Conservation (phyloP, 1,139 yeast species). For the Scheffersomyces stambukii region DNA sequence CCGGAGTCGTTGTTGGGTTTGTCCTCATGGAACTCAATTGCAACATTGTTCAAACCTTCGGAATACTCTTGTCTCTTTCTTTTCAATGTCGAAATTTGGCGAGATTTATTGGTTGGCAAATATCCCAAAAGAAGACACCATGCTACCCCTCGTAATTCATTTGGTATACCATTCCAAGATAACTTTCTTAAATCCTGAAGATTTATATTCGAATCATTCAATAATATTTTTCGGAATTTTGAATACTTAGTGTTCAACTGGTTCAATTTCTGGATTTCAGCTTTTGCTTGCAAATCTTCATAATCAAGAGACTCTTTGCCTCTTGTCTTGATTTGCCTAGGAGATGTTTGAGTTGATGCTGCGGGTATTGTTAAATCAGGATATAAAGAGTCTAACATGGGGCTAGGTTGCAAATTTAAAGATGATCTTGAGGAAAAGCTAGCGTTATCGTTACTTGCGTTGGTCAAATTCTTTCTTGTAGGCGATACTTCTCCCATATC, state of each 20-base stretch:
- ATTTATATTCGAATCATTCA: slow-evolving; percentile 56
- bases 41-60: slow-evolving; percentile 52
- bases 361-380: slow-evolving; percentile 29
- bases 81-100: slow-evolving; percentile 66
- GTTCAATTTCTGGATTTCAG: slow-evolving; percentile 54
- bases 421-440: slow-evolving; percentile 7
- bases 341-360: slow-evolving; percentile 4
- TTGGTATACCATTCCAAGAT: slow-evolving; percentile 94
- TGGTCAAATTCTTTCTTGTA: neutral
- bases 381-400: slow-evolving; percentile 34
- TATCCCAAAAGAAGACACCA: slow-evolving; percentile 93
- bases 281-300: slow-evolving; percentile 29
- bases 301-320: slow-evolving; percentile 18
- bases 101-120: slow-evolving; percentile 75
- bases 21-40: slow-evolving; percentile 49
- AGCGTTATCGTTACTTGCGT: no score
- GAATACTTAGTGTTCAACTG: slow-evolving; percentile 58
- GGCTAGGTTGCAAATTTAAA: slow-evolving; percentile 11
- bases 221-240: slow-evolving; percentile 62
- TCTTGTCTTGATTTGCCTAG: slow-evolving; percentile 2
- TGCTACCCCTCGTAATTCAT: slow-evolving; percentile 70
- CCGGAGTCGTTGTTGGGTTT: slow-evolving; percentile 12
- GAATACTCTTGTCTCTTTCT: slow-evolving; percentile 83
- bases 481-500: slow-evolving; percentile 52
- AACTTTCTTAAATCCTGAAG: slow-evolving; percentile 63